Evolutionary conservation across 495 filamentous ascomycete species (phyloP).

Genomic region (Lasiosphaeriaceae sp.): DNA sequence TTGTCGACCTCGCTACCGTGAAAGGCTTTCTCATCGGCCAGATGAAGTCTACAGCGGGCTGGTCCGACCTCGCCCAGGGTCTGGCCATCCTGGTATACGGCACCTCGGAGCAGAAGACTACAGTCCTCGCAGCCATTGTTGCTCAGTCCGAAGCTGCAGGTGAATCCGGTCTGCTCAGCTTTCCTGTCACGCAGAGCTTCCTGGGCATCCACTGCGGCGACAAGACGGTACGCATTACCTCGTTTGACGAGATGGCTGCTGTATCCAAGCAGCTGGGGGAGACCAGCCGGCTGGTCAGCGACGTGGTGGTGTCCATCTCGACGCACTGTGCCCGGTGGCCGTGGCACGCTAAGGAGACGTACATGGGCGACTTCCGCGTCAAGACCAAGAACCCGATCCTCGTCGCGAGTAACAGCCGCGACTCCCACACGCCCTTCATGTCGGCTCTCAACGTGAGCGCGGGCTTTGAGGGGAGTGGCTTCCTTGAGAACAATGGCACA

Average conservation of each 20-base stretch:
- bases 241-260: neutral
- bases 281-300: neutral
- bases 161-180: slow-evolving; percentile 4
- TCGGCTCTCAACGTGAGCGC: slow-evolving; percentile 48
- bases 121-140: neutral
- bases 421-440: slow-evolving; percentile 41
- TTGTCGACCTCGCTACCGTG: slow-evolving; percentile 25
- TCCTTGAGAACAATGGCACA: slow-evolving; percentile 51
- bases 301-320: slow-evolving; percentile 9
- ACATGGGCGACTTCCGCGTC: slow-evolving; percentile 36
- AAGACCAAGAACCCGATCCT: slow-evolving; percentile 44
- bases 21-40: slow-evolving; percentile 18
- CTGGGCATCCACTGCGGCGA: neutral
- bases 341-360: slow-evolving; percentile 40
- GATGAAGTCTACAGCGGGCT: slow-evolving; percentile 23
- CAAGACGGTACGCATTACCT: neutral
- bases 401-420: slow-evolving; percentile 40
- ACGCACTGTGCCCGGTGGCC: slow-evolving; percentile 40
- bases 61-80: slow-evolving; percentile 19
- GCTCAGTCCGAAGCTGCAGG: neutral
- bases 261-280: neutral
- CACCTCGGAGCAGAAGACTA: neutral
- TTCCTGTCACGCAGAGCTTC: neutral
- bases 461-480: slow-evolving; percentile 48
- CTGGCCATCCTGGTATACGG: slow-evolving; percentile 23